Evolutionary conservation across 129 eudicot species (phyloP).

Genomic region (Erigeron canadensis): DNA sequence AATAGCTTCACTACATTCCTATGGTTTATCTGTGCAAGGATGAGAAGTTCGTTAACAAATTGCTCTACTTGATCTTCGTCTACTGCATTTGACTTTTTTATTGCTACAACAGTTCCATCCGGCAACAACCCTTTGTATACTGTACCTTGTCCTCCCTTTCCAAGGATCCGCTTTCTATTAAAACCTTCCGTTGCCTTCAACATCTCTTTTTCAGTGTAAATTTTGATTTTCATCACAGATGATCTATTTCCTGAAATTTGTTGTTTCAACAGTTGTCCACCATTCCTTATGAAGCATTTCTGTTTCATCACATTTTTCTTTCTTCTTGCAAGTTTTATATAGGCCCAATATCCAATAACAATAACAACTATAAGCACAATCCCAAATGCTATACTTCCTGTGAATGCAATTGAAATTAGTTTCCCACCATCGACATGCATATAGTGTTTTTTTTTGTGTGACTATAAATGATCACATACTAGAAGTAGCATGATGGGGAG

Average conservation of each 20-base stretch:
- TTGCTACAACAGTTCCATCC: conserved; percentile 38
- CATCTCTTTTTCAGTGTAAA: conserved; percentile 20
- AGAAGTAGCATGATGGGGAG: too few species aligned
- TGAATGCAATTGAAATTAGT: conserved; percentile 4
- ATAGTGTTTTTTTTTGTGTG: too few species aligned
- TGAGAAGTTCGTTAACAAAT: conserved; percentile 38
- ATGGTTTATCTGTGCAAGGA: conserved; percentile 41
- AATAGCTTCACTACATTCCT: conserved; percentile 35
- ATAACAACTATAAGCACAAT: conserved; percentile 17
- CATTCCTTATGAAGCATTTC: conserved; percentile 30
- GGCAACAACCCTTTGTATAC: conserved; percentile 36
- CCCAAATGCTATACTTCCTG: not conserved
- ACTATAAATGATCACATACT: too few species aligned
- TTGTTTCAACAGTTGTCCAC: conserved; percentile 30
- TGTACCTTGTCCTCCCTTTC: conserved; percentile 44
- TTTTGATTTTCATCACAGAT: conserved; percentile 13
- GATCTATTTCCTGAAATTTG: conserved; percentile 7
- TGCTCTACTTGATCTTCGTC: conserved; percentile 20
- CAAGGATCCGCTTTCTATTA: conserved; percentile 31
- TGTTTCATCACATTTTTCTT: conserved; percentile 14
- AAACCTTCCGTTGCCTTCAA: conserved; percentile 34
- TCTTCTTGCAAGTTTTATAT: not conserved
- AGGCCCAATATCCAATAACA: conserved; percentile 15
- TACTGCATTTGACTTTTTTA: conserved; percentile 26
- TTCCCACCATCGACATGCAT: too few species aligned